Evolutionary conservation across 495 filamentous ascomycete species (phyloP).

Genomic region (Talaromyces stipitatus): DNA sequence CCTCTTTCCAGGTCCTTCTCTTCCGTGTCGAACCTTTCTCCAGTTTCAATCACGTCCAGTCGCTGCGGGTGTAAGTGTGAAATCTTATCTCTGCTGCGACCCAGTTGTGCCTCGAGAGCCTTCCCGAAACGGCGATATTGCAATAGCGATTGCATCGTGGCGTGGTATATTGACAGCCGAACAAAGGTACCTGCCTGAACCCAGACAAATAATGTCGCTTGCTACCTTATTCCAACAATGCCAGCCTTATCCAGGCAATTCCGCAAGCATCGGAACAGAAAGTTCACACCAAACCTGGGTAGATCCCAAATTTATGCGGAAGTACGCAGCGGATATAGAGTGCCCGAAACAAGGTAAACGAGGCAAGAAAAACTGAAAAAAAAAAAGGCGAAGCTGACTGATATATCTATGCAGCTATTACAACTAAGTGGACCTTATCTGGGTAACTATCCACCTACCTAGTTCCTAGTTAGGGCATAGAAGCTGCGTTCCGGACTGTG

Average conservation of each 20-base stretch:
- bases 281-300: no score
- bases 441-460: not conserved
- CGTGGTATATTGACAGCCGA: no score
- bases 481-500: no score
- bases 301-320: no score
- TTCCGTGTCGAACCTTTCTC: not conserved
- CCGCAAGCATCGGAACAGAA: no score
- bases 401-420: not conserved
- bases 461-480: not conserved
- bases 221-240: no score
- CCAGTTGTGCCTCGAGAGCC: slow-evolving; percentile 23
- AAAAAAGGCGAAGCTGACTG: not conserved
- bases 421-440: not conserved
- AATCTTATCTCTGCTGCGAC: slow-evolving; percentile 8
- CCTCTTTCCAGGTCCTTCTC: not conserved
- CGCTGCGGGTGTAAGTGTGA: not conserved
- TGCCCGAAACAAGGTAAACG: no score
- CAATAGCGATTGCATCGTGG: slow-evolving; percentile 25
- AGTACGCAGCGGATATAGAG: no score
- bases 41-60: not conserved
- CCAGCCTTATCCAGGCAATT: no score
- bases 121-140: slow-evolving; percentile 34
- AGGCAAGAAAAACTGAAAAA: not conserved
- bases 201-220: no score
- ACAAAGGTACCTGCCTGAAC: no score